Evolutionary conservation across 2,329 filamentous ascomycete species (phyloP).

Genomic region (Aspergillus felis): DNA sequence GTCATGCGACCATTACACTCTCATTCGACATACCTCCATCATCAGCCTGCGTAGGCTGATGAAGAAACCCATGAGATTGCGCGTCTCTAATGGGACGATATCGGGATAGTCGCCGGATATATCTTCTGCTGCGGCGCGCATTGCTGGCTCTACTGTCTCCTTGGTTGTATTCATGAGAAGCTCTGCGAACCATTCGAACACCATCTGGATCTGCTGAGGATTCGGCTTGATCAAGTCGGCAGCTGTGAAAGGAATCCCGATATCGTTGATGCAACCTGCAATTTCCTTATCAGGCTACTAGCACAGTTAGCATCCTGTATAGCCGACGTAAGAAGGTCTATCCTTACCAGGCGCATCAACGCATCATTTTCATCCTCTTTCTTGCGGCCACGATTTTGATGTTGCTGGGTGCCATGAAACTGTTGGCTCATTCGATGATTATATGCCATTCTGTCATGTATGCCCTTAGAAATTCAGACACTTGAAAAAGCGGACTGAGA

Average conservation of each 20-base stretch:
- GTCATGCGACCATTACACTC: not conserved
- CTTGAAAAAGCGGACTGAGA: not conserved
- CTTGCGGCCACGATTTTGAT: conserved; percentile 47
- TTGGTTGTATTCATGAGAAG: conserved; percentile 89
- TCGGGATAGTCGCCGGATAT: conserved; percentile 80
- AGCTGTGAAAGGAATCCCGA: conserved; percentile 82
- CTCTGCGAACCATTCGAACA: conserved; percentile 97
- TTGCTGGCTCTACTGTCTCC: conserved; percentile 88
- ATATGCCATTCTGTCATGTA: conserved; percentile 42
- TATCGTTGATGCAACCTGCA: conserved; percentile 94
- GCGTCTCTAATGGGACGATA: conserved; percentile 77
- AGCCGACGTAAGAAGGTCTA: not conserved
- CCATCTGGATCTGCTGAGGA: conserved; percentile 89
- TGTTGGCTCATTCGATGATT: conserved; percentile 52
- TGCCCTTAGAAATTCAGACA: conserved; percentile 5
- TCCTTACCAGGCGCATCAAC: conserved; percentile 53
- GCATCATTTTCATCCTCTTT: conserved; percentile 57
- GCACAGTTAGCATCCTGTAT: conserved; percentile 11
- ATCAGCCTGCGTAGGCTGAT: conserved; percentile 75
- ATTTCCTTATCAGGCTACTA: conserved; percentile 69
- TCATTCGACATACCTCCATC: conserved; percentile 50
- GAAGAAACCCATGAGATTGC: conserved; percentile 95
- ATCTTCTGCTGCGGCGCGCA: conserved; percentile 87
- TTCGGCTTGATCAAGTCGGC: conserved; percentile 92
- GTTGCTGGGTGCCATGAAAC: conserved; percentile 45